phyloP scores from a whole-genome alignment of 768 basidiomycete species.

The Leccinum variicolor region DNA sequence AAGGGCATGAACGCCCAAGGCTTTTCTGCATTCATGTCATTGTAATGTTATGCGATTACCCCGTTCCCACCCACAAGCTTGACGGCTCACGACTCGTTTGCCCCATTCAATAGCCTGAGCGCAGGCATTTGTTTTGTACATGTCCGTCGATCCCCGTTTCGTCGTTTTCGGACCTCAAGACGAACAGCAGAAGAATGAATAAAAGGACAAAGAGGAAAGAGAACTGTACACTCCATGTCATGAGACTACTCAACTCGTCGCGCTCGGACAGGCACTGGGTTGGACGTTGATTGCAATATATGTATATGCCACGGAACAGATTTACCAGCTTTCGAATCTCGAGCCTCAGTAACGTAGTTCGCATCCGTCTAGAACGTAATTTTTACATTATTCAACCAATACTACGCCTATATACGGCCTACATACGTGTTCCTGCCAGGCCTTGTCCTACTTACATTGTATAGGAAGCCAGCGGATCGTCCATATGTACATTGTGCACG shows the following conservation, averaged over 20 bases:
- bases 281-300: neutral
- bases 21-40: neutral
- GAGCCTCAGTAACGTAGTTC: neutral
- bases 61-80: neutral
- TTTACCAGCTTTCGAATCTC: neutral
- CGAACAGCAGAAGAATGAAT: neutral
- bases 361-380: neutral
- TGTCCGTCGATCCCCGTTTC: neutral
- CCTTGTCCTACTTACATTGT: neutral
- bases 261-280: neutral
- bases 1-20: neutral
- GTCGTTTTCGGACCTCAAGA: neutral
- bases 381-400: neutral
- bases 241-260: neutral
- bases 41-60: neutral
- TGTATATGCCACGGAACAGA: neutral
- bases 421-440: neutral
- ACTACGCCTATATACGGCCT: neutral
- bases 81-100: neutral
- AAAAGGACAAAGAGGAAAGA: neutral
- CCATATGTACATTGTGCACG: neutral
- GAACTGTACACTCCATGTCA: no score
- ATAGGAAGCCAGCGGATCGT: no score
- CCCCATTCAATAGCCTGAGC: no score
- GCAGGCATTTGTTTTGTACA: neutral